Percentiles rank a stretch among this genome's conserved stretches.
Conservation (phyloP, 2,329 filamentous ascomycete species). For the Dactylonectria estremocensis region DNA sequence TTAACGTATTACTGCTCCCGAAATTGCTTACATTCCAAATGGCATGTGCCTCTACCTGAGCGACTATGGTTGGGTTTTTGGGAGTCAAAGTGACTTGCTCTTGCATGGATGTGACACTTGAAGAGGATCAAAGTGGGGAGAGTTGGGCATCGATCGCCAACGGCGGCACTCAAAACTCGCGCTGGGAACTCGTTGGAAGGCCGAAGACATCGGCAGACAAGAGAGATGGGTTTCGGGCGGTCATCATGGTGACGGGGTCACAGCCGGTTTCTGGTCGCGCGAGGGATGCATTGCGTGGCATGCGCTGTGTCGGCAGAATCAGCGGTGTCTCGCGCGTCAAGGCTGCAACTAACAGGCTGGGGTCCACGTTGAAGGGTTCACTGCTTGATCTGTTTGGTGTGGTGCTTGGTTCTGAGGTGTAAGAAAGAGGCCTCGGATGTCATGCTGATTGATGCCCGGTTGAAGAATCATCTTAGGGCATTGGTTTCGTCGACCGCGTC, state of each 20-base stretch:
- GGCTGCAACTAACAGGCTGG: conserved; percentile 1
- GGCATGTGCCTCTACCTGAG: not conserved
- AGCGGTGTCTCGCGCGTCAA: not conserved
- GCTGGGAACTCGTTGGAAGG: not conserved
- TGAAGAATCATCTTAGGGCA: not conserved
- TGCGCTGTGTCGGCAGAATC: conserved; percentile 5
- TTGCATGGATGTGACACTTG: not conserved
- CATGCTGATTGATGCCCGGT: conserved; percentile 1
- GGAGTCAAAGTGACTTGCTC: not conserved
- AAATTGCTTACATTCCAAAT: not conserved
- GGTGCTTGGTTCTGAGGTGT: not conserved
- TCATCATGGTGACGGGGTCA: too few species aligned
- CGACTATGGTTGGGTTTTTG: not conserved
- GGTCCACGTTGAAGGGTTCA: not conserved
- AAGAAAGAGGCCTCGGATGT: not conserved
- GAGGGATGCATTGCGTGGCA: conserved; percentile 1
- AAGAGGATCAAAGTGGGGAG: not conserved
- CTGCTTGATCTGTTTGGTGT: not conserved
- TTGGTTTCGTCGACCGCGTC: not conserved
- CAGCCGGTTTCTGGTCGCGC: too few species aligned
- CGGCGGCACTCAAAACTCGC: not conserved
- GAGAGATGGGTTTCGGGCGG: not conserved
- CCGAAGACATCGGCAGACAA: not conserved
- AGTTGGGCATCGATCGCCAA: conserved; percentile 12
- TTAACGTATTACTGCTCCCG: too few species aligned